These are phyloP conservation scores for Suhomyces terraborum DNA, from an alignment of 1,139 yeast genomes.

Conservation along the genomic window DNA sequence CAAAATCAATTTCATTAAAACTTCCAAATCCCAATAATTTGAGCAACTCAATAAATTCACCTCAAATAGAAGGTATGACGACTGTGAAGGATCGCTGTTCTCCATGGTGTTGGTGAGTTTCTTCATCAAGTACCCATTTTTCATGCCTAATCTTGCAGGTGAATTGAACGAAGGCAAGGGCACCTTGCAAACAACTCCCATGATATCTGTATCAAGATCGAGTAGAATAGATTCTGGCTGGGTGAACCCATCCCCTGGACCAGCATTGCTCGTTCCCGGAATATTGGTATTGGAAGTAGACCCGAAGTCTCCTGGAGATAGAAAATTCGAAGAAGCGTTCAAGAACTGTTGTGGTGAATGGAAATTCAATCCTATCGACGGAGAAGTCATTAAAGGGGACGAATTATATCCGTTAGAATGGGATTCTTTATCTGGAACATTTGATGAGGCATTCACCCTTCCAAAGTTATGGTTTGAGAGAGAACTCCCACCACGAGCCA, in stretches of 20 bases:
- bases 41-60: conserved; percentile 72
- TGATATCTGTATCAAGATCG: conserved; percentile 57
- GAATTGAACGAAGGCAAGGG: conserved; percentile 69
- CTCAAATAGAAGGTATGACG: conserved; percentile 47
- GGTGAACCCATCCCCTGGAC: conserved; percentile 9
- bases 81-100: not conserved
- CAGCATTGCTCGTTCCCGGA: conserved; percentile 22
- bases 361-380: conserved; percentile 33
- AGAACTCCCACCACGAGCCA: not conserved
- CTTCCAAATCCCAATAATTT: conserved; percentile 54
- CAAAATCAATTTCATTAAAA: conserved; percentile 60
- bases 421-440: conserved; percentile 4
- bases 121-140: conserved; percentile 69
- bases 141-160: conserved; percentile 69
- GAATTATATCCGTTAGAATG: conserved; percentile 12
- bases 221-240: conserved; percentile 44
- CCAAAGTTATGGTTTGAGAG: not conserved
- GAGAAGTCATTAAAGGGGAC: conserved; percentile 36
- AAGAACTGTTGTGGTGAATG: conserved; percentile 46
- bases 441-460: not conserved
- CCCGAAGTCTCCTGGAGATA: conserved; percentile 32
- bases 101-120: conserved; percentile 18
- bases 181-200: conserved; percentile 62
- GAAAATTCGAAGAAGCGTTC: conserved; percentile 37
- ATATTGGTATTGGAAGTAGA: conserved; percentile 21